Base-by-base conservation (phyloP, 2,329 filamentous ascomycete species). In the Didymella segeticola region DNA sequence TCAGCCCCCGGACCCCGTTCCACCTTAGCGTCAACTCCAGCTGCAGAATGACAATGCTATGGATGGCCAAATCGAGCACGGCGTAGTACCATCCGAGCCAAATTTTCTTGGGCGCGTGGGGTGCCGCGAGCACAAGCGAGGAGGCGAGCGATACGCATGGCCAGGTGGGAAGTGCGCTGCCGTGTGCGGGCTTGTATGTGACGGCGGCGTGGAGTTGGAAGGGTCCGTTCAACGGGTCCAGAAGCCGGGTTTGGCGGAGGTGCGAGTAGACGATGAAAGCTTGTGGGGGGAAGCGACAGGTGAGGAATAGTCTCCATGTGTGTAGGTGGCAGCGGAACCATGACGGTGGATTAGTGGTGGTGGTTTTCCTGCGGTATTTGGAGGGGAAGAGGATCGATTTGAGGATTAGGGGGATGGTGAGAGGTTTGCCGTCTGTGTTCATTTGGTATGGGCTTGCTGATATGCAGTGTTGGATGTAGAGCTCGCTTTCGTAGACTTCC, bases 41-140 rank as follows among this genome's bases (percentile, higher is more conserved):
- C 29, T 63, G 61, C 25, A 56, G 6, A 15, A 62, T 58, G 2
- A 62, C 26, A 19, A 60, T 22, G 17, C 59, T 22, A 22, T 64
- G 57, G 33, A 63, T 53, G 1, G 25, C 26, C 1, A 58, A 17
- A 25, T 61, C 51, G 5, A 59, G 33, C 6, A 54, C 14, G 2
- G 48, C 23, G 15, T 54, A 56, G 23, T 47, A 52, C 53, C 50
- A 61, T 5, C 48, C 33, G 7, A 57, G 26, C 55, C 49, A 56
- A 12, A 47, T 42, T 29, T 56, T 58, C 34, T 61, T 53, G 12
- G 52, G 46, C 15, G 14, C 34, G 7, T 17, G 9, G 9, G 43
- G 30, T 10, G 14, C 20, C 12, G 31, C 31, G 22, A 53, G 33
- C 14, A 55, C n/a, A 12, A 57, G 27, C 12, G 29, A 17, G n/a